phyloP scores from a whole-genome alignment of 805 yeast genomes.

The Torulaspora maleeae region DNA sequence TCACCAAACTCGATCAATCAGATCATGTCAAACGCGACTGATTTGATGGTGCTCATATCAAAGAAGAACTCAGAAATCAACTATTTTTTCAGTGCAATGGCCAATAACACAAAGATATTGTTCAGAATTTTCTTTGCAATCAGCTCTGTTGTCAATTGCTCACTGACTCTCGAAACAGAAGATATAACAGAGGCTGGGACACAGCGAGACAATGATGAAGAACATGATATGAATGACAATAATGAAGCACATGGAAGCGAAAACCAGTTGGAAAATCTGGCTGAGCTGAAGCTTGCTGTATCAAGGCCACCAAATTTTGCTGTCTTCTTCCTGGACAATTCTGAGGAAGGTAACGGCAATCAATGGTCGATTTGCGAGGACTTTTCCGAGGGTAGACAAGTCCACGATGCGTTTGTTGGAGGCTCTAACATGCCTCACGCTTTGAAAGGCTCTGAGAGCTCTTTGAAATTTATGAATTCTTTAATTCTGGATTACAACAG shows the following conservation, averaged over 20 bases:
- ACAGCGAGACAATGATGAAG: slow-evolving; percentile 19
- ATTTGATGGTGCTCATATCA: slow-evolving; percentile 63
- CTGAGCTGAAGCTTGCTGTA: slow-evolving; percentile 48
- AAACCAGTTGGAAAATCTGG: slow-evolving; percentile 18
- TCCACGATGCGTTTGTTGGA: slow-evolving; percentile 58
- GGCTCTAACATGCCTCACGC: slow-evolving; percentile 67
- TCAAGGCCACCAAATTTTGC: slow-evolving; percentile 71
- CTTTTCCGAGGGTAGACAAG: slow-evolving; percentile 80
- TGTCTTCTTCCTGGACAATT: slow-evolving; percentile 57
- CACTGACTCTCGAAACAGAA: slow-evolving; percentile 46
- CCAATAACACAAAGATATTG: slow-evolving; percentile 60
- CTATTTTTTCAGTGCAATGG: slow-evolving; percentile 71
- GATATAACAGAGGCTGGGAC: slow-evolving; percentile 21
- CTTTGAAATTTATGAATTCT: slow-evolving; percentile 51
- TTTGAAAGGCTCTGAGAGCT: slow-evolving; percentile 51
- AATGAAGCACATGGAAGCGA: slow-evolving; percentile 13
- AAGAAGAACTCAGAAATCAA: slow-evolving; percentile 68
- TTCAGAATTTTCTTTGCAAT: slow-evolving; percentile 72
- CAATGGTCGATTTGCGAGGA: slow-evolving; percentile 67
- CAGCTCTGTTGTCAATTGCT: slow-evolving; percentile 53
- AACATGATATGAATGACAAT: slow-evolving; percentile 9
- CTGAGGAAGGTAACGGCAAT: slow-evolving; percentile 35
- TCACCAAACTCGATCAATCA: slow-evolving; percentile 62
- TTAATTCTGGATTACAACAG: slow-evolving; percentile 46
- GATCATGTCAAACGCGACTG: slow-evolving; percentile 61